A percentile compares a stretch with the other conserved stretches of the same genome.
Conservation (phyloP, 768 basidiomycete species). For the Pisolithus sp. region DNA sequence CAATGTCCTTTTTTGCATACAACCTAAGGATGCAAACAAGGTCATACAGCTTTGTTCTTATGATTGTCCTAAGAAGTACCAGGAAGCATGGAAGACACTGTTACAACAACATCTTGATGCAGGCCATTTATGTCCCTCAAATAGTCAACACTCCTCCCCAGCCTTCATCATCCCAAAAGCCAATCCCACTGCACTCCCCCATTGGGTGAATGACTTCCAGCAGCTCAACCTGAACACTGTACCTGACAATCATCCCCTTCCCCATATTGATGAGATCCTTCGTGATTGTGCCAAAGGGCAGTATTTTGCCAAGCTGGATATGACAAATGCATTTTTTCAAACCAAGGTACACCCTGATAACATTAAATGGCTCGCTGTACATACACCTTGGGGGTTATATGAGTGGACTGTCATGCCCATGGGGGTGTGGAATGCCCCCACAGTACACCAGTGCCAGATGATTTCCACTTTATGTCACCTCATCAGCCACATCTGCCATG, state of each 20-base stretch:
- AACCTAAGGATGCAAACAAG: constrained; percentile 5
- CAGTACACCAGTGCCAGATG: too few relatives aligned
- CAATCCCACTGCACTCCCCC: constrained; percentile 2
- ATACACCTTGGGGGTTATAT: too few relatives aligned
- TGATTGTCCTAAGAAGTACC: constrained; percentile 17
- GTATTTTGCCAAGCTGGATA: constrained; percentile 32
- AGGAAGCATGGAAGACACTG: constrained; percentile 23
- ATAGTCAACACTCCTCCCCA: neutral
- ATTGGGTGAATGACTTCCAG: constrained; percentile 16
- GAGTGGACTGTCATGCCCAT: too few relatives aligned
- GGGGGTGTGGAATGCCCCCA: too few relatives aligned
- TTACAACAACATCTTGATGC: constrained; percentile 28
- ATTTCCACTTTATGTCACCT: too few relatives aligned
- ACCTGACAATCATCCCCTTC: constrained; percentile 11
- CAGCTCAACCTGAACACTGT: constrained; percentile 16
- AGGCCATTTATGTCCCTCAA: constrained; percentile 22
- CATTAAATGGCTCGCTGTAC: too few relatives aligned
- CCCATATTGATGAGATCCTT: neutral
- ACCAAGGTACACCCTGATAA: constrained; percentile 17
- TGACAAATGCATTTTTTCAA: constrained; percentile 35
- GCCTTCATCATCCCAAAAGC: neutral
- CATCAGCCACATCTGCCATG: too few relatives aligned
- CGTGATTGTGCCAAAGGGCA: constrained; percentile 6
- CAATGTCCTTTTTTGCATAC: constrained; percentile 9
- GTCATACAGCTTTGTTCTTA: constrained; percentile 10